Evolutionary conservation across 768 basidiomycete genomes (phyloP).

Genomic region (Chalciporus sphaerocephalus): DNA sequence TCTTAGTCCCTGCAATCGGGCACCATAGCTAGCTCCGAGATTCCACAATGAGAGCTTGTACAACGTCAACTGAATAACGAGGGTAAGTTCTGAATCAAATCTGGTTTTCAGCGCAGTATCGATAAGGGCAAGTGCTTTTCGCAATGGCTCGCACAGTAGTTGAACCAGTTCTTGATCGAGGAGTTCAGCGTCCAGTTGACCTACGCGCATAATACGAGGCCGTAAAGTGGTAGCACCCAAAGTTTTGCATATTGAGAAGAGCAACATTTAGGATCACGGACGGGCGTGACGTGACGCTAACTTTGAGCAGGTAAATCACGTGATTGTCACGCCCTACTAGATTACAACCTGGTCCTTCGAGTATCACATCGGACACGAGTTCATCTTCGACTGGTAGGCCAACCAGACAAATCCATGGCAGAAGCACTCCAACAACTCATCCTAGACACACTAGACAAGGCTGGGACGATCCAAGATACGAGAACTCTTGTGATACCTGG

Average conservation of each 20-base stretch:
- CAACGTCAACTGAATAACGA: constrained; percentile 65
- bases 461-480: constrained; percentile 60
- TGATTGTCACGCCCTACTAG: no score
- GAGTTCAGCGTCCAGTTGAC: constrained; percentile 87
- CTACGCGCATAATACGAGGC: constrained; percentile 69
- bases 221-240: constrained; percentile 30
- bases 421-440: constrained; percentile 78
- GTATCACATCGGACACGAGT: not conserved
- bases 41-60: constrained; percentile 86
- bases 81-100: constrained; percentile 69
- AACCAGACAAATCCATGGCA: constrained; percentile 44
- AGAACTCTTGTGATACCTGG: constrained; percentile 65
- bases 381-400: constrained; percentile 5
- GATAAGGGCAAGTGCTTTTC: constrained; percentile 61
- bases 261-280: no score
- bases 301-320: no score
- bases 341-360: not conserved
- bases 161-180: constrained; percentile 85
- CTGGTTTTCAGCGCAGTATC: constrained; percentile 52
- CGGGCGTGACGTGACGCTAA: no score
- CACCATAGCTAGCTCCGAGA: constrained; percentile 75
- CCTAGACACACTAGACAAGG: constrained; percentile 62
- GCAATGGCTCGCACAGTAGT: constrained; percentile 77
- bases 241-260: constrained; percentile 45
- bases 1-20: constrained; percentile 72